phyloP scores from a whole-genome alignment of 345 rosid species.

The Combretum micranthum region DNA sequence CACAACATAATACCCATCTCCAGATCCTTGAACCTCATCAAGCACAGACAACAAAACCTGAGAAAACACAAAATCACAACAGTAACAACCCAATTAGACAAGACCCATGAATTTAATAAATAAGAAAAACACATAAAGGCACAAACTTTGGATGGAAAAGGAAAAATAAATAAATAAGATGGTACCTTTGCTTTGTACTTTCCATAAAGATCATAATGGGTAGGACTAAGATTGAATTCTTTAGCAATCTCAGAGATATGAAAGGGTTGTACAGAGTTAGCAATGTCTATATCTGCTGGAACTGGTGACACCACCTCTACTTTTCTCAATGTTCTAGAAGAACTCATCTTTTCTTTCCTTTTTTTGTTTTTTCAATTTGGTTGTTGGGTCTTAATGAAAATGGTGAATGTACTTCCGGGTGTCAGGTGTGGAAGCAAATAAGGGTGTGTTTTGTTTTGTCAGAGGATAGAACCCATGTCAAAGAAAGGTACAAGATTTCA shows the following conservation, averaged over 20 bases:
- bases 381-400: too few relatives aligned
- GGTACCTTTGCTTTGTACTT: slow-evolving; percentile 91
- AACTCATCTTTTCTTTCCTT: slow-evolving; percentile 7
- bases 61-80: not conserved
- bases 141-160: not conserved
- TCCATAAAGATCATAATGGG: slow-evolving; percentile 89
- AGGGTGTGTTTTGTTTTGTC: too few relatives aligned
- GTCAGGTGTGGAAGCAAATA: too few relatives aligned
- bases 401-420: too few relatives aligned
- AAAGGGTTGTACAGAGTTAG: slow-evolving; percentile 79
- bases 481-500: too few relatives aligned
- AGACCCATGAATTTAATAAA: not conserved
- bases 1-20: slow-evolving; percentile 86
- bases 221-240: slow-evolving; percentile 55
- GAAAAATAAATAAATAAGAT: not conserved
- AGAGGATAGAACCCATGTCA: too few relatives aligned
- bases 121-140: not conserved
- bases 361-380: too few relatives aligned
- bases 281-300: slow-evolving; percentile 91
- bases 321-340: slow-evolving; percentile 48
- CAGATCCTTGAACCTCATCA: slow-evolving; percentile 64
- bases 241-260: slow-evolving; percentile 83
- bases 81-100: slow-evolving; percentile 1
- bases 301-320: slow-evolving; percentile 78
- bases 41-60: slow-evolving; percentile 75